Base-by-base conservation (phyloP, 129 eudicot species). In the Chrysanthemum lavandulifolium region DNA sequence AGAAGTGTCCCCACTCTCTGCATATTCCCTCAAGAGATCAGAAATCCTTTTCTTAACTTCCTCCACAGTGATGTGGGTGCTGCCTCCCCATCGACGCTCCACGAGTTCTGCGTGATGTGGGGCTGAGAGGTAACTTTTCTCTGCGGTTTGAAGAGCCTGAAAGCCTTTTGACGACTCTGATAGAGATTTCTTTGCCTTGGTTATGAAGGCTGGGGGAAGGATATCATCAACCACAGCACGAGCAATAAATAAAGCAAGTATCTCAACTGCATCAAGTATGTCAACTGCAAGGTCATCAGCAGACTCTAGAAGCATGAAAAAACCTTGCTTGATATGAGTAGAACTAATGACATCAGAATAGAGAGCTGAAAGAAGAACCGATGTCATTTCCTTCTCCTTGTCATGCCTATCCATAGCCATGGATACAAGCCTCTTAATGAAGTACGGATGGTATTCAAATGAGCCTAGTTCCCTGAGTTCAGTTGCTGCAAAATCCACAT, bases 71-170 rank as follows among this genome's bases (percentile, higher is more conserved):
- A 87, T 63, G 61, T 89, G 98, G 10, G 95, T 92, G 77, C 85
- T 92, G 54, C 98, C 98, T 36, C 98, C 97, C 98, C 98, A 93
- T 13, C 96, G 80, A 31, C 90, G 82, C 55, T 93, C 98, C 12
- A 93, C 98, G 10, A 89, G 88, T 73, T 93, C 97, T 2, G 98
- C 98, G 65, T 93, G 98, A 71, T 89, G 97, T 23, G 98, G 98
- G 63, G 98, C 97, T 11, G 97, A 93, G 25, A 93, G 96, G 78
- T 93, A 89, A 76, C 97, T 89, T 72, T 93, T 93, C 76, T 87
- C 92, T 27, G 97, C 98, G 29, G 91, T 87, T 78, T 85, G 90
- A 27, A 93, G 79, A 55, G 76, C 98, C 15, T 85, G 87, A 62
- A 73, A 83, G 10, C 98, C 98, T 70, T 85, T 85, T 57, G 96